Evolutionary conservation across 768 basidiomycete genomes (phyloP), one percentile per base, ranked within the genome.

Genomic region (Strobilomyces dryophilus): DNA sequence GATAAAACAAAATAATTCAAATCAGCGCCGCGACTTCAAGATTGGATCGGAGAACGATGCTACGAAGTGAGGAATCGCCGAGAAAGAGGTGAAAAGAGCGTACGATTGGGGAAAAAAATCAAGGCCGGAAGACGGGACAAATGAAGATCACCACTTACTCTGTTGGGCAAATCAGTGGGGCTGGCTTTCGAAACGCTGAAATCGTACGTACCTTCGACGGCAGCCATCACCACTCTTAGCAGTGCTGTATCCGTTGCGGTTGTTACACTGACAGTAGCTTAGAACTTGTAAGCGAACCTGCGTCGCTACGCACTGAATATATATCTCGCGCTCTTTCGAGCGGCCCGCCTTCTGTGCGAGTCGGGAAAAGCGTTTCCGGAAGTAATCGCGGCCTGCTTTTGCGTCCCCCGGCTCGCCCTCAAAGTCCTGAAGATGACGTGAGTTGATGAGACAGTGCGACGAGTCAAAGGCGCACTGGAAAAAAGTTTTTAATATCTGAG

Each of bases 161-260:
- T 88, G 61, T 39, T n/a, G 15, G 58, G 59, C 51, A 52, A 27
- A 57, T 65, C 53, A 61, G 62, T 35, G 2, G 4, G 43, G 39
- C 53, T 52, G n/a, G 9, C 3, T 29, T 29, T 57, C 45, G 4
- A 35, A 10, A 41, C 7, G 6, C 14, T 21, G 24, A 54, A 42
- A 36, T 9, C 35, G 45, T 51, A 76, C 83, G 61, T 57, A 91
- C 91, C 92, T 93, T 93, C 89, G 47, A 94, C 92, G 55, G 94
- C 93, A 57, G 90, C 89, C 94, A 95, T 95, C 15, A 98, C 90
- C 18, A 95, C 90, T 61, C 88, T 78, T 46, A 95, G 72, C 78
- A 93, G 79, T 18, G 81, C 89, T 1, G 92, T 94, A 73, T 95
- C 92, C 20, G 92, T 92, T 32, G 93, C 92, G 39, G 85, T 95